These are phyloP conservation scores for Mortierella sp. DNA, from an alignment of 371 early-diverging fungal species.

Conservation along the genomic window DNA sequence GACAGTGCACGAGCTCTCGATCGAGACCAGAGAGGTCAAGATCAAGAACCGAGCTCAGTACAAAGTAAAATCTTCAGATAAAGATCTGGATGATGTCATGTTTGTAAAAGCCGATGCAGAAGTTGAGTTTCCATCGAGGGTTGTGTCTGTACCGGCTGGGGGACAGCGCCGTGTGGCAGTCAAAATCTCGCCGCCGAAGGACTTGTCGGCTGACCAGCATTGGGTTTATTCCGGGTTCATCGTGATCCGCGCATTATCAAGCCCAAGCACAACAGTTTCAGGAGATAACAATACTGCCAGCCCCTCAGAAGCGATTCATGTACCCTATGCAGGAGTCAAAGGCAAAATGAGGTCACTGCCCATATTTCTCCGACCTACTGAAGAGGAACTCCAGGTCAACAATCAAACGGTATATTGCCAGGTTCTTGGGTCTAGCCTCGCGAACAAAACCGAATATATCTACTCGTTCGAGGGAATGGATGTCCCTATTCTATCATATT, in stretches of 20 bases:
- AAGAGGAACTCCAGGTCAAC: slow-evolving; percentile 4
- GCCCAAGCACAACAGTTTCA: not conserved
- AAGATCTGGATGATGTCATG: slow-evolving; percentile 13
- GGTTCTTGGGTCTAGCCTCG: not conserved
- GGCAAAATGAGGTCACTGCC: slow-evolving; percentile 43
- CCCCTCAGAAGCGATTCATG: slow-evolving; percentile 20
- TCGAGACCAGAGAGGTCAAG: slow-evolving; percentile 32
- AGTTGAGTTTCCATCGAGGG: slow-evolving; percentile 5
- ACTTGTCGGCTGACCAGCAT: slow-evolving; percentile 17
- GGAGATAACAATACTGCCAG: not conserved
- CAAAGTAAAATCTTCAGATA: slow-evolving; percentile 10
- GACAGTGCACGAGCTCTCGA: slow-evolving; percentile 23
- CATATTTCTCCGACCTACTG: slow-evolving; percentile 35
- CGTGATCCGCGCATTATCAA: slow-evolving; percentile 11
- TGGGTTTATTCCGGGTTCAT: slow-evolving; percentile 56
- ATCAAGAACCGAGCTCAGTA: slow-evolving; percentile 9
- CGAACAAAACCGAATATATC: slow-evolving; percentile 15
- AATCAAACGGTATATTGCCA: slow-evolving; percentile 33
- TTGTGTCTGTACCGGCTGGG: slow-evolving; percentile 22
- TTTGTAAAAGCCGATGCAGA: slow-evolving; percentile 9
- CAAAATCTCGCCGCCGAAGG: slow-evolving; percentile 18
- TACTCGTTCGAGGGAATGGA: slow-evolving; percentile 16
- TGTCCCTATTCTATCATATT: slow-evolving; percentile 23
- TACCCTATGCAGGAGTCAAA: slow-evolving; percentile 47
- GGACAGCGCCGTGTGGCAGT: slow-evolving; percentile 15